phyloP scores from a whole-genome alignment of 306 rosid genomes.

The Vigna angularis region DNA sequence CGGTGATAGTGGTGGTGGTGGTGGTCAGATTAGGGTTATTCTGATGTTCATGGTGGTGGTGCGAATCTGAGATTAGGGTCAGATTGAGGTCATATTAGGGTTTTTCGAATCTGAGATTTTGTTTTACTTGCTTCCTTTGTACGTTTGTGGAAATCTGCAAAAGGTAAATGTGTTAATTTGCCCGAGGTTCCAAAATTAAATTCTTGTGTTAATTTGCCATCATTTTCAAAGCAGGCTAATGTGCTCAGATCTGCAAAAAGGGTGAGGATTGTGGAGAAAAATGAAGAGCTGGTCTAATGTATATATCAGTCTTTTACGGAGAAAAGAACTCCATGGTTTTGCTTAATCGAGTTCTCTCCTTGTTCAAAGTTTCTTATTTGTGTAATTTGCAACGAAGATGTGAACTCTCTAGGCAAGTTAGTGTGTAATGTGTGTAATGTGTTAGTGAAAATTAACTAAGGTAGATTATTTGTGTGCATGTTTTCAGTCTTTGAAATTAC shows the following conservation, averaged over 20 bases:
- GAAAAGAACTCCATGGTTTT: constrained; percentile 10
- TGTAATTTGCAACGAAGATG: constrained; percentile 22
- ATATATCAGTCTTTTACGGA: constrained; percentile 23
- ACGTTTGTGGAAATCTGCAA: too few species aligned
- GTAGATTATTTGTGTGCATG: constrained; percentile 19
- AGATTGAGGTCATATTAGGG: too few species aligned
- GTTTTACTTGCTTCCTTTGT: too few species aligned
- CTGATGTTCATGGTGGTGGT: too few species aligned
- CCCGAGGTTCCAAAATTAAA: too few species aligned
- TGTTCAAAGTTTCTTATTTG: not conserved
- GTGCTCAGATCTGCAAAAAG: constrained; percentile 83
- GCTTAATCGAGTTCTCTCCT: not conserved
- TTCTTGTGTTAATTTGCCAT: not conserved
- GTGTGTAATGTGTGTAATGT: not conserved
- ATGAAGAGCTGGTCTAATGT: constrained; percentile 57
- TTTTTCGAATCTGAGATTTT: too few species aligned
- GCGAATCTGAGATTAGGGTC: too few species aligned
- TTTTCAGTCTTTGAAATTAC: not conserved
- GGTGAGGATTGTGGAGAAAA: constrained; percentile 92
- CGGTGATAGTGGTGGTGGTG: too few species aligned
- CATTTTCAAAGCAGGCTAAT: constrained; percentile 62
- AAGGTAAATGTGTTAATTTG: too few species aligned
- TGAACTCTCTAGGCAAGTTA: not conserved
- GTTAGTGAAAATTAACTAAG: constrained; percentile 1
- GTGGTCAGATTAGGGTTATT: too few species aligned